Base-by-base conservation (phyloP, 768 basidiomycete species). In the Stropharia rugosoannulata region DNA sequence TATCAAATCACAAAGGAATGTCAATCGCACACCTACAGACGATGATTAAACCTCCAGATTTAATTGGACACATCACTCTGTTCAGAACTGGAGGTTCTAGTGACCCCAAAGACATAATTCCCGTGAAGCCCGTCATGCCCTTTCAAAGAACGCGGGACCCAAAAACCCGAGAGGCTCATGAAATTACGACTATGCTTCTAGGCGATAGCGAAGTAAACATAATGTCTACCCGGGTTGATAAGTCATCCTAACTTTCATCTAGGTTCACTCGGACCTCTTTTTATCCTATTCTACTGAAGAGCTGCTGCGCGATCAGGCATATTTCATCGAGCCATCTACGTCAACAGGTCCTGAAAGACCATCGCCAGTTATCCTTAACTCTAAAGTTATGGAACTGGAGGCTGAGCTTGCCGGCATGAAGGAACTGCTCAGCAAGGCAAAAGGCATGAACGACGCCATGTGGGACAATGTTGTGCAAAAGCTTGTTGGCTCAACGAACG, bases 401-500 rank as follows among this genome's bases (percentile, higher is more conserved):
- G 70, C 74, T 2, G 93, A 97, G 69, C 80, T 94, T 7, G 77
- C 76, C 48, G 72, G 69, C 22, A 69, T 96, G 55, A 81, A 78
- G 44, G 81, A 83, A 44, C 87, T 93, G 58, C 74, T 98, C 5
- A 83, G 83, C 25, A 87, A 85, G 66, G 95, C 95, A 4, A 93
- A 94, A 65, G 84, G 87, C n/a, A 79, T 97, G 56, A 98, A 97
- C 63, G 93, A 97, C 65, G 79, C 81, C 50, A 96, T 97, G 88
- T 97, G 95, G 95, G 88, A 90, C 60, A 83, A 80, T 2, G 82
- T 94, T 1, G 89, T 95, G 27, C 85, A 89, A 60, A 80, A 73
- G 43, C 70, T 86, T 12, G 71, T 88, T 2, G 55, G 39, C 13
- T 54, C 63, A 38, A 54, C 57, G 39, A 59, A 59, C 41, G 54